Percentiles rank a stretch among this genome's conserved stretches.
Conservation (phyloP, 805 yeast species). For the Wickerhamiella australiensis region DNA sequence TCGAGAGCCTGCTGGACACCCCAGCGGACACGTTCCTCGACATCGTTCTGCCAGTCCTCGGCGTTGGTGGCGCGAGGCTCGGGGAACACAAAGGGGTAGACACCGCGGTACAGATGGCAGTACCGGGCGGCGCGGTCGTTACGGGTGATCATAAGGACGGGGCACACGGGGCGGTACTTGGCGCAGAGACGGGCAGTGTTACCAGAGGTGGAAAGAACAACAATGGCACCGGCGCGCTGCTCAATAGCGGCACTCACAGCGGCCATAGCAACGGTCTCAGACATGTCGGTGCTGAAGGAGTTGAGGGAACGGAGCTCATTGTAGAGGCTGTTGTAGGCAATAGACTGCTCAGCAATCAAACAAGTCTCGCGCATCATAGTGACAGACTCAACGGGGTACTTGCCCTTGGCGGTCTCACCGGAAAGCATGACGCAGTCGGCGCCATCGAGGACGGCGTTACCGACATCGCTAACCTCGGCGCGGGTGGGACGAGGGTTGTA, state of each 20-base stretch:
- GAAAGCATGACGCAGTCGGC: conserved; percentile 99
- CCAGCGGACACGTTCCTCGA: conserved; percentile 85
- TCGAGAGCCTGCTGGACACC: conserved; percentile 83
- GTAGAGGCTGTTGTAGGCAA: conserved; percentile 71
- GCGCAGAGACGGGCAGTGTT: conserved; percentile 90
- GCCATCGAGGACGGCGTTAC: conserved; percentile 98
- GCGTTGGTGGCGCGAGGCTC: conserved; percentile 39
- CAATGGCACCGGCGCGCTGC: conserved; percentile 92
- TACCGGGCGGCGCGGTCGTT: conserved; percentile 86
- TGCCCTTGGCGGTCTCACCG: conserved; percentile 99
- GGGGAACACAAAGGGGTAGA: conserved; percentile 85
- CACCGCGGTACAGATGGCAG: conserved; percentile 96
- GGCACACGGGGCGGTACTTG: conserved; percentile 95
- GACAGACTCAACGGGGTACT: conserved; percentile 95
- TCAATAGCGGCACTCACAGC: conserved; percentile 95
- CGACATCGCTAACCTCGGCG: conserved; percentile 98
- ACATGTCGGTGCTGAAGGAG: conserved; percentile 77
- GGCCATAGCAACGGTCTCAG: conserved; percentile 94
- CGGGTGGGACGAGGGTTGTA: conserved; percentile 99
- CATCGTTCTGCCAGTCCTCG: conserved; percentile 91
- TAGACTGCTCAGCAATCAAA: conserved; percentile 90
- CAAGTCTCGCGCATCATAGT: conserved; percentile 98
- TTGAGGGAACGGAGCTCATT: conserved; percentile 82
- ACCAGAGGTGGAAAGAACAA: conserved; percentile 92
- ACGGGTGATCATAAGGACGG: conserved; percentile 96